Conservation (phyloP, 176 grass and related monocot genomes). For the Paspalum notatum region DNA sequence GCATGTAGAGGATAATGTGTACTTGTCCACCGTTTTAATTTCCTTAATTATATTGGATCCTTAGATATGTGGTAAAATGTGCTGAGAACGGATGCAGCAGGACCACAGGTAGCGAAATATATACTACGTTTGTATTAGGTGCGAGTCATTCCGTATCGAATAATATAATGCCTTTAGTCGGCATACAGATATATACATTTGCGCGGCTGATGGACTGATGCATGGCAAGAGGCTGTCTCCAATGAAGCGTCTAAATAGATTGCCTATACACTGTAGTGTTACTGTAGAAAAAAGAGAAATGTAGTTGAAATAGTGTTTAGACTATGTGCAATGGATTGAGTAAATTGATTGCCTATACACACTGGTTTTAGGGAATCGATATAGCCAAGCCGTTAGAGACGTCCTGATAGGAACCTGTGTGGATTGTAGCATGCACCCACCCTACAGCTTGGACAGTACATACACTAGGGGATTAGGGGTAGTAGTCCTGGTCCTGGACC, state of each 20-base stretch:
- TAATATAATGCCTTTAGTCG: constrained; percentile 16
- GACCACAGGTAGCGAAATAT: neutral
- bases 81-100: constrained; percentile 21
- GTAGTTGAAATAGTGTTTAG: too few relatives aligned
- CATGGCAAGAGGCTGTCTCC: too few relatives aligned
- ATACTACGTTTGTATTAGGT: neutral
- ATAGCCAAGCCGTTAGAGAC: too few relatives aligned
- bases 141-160: constrained; percentile 6
- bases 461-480: neutral
- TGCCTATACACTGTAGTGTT: too few relatives aligned
- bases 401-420: constrained; percentile 19
- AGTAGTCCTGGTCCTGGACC: neutral
- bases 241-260: too few relatives aligned
- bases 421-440: constrained; percentile 21
- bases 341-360: too few relatives aligned
- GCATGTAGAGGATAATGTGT: neutral
- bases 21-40: neutral
- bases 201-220: constrained; percentile 6
- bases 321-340: too few relatives aligned
- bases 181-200: neutral
- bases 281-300: too few relatives aligned
- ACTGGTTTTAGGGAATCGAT: too few relatives aligned
- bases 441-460: neutral
- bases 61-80: neutral
- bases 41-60: neutral